Evolutionary conservation across 2,329 filamentous ascomycete genomes (phyloP), one percentile per base, ranked within the genome.

Genomic region (Escovopsis sp.): DNA sequence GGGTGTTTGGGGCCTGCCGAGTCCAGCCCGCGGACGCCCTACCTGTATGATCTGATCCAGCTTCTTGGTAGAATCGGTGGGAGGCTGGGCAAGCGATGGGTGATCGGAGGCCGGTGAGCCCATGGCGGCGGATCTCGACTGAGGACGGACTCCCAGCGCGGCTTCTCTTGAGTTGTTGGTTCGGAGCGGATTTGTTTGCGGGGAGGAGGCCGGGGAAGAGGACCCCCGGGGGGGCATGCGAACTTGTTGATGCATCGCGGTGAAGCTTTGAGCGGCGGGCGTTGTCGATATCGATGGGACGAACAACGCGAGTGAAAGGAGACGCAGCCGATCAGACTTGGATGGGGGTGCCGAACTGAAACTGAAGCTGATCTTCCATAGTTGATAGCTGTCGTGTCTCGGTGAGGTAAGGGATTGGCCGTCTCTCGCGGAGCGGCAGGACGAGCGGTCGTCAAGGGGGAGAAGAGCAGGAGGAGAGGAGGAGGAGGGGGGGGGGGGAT

Each of bases 21-120:
- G 14, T 20, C 9, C 20, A 20, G 12, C 16, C 11, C 31, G 31
- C 11, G 27, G 37, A 15, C 29, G 25, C 48, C 53, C 37, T 53
- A 93, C 87, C 74, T 91, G 85, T 53, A 95, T 80, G 55, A 96
- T 91, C 64, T 94, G 87, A 60, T 93, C 91, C 51, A 95, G 70
- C 66, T 91, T 91, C 63, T 73, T 76, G 58, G 81, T 64, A 5
- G 78, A 76, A 50, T 89, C 84, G 52, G 70, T 72, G 42, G 72
- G 76, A 37, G 75, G 73, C 24, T 68, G 65, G 24, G 53, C 61
- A 35, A 65, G 56, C 36, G 60, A 56, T 43, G 60, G 60, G 37
- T 61, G 64, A 27, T 65, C 62, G 47, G 61, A 64, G 25, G 73
- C 67, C 44, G 73, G 70, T 45, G 71, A 68, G 50, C 70, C 53